These are phyloP conservation scores for Apophysomyces ossiformis DNA, from an alignment of 371 early-diverging fungal species.

Conservation along the genomic window DNA sequence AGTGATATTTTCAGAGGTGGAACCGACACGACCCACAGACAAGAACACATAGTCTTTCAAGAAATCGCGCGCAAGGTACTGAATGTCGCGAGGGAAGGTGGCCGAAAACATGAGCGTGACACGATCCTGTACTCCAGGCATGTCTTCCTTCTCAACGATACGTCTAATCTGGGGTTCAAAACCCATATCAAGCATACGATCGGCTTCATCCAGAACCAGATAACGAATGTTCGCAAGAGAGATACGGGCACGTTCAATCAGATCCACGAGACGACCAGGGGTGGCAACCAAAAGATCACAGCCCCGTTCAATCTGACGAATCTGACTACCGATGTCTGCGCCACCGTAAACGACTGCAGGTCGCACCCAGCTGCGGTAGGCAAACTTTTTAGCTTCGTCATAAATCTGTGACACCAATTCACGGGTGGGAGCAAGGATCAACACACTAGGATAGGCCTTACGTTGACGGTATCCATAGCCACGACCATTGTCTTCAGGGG, in stretches of 20 bases:
- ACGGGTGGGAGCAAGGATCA: slow-evolving; percentile 55
- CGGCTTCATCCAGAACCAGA: slow-evolving; percentile 97
- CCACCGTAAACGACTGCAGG: slow-evolving; percentile 92
- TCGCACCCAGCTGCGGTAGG: slow-evolving; percentile 35
- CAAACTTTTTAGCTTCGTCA: slow-evolving; percentile 31
- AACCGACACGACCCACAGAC: slow-evolving; percentile 59
- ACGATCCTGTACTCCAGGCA: slow-evolving; percentile 72
- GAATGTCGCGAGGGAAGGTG: slow-evolving; percentile 96
- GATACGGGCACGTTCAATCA: slow-evolving; percentile 81
- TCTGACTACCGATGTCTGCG: slow-evolving; percentile 83
- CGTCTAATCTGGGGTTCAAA: slow-evolving; percentile 95
- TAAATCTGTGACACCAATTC: slow-evolving; percentile 49
- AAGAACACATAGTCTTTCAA: slow-evolving; percentile 60
- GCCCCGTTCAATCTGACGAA: slow-evolving; percentile 80
- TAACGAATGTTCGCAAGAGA: slow-evolving; percentile 84
- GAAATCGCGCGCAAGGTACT: slow-evolving; percentile 89
- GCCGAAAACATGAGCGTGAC: slow-evolving; percentile 99
- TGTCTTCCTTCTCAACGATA: slow-evolving; percentile 85
- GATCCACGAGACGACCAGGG: slow-evolving; percentile 97
- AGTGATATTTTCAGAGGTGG: slow-evolving; percentile 55
- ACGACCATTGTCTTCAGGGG: slow-evolving; percentile 19
- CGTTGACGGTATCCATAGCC: slow-evolving; percentile 30
- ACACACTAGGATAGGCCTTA: slow-evolving; percentile 41
- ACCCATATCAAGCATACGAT: slow-evolving; percentile 99
- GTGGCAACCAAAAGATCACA: slow-evolving; percentile 97